Evolutionary conservation across 345 rosid species (phyloP).

Genomic region (Linum trigynum): DNA sequence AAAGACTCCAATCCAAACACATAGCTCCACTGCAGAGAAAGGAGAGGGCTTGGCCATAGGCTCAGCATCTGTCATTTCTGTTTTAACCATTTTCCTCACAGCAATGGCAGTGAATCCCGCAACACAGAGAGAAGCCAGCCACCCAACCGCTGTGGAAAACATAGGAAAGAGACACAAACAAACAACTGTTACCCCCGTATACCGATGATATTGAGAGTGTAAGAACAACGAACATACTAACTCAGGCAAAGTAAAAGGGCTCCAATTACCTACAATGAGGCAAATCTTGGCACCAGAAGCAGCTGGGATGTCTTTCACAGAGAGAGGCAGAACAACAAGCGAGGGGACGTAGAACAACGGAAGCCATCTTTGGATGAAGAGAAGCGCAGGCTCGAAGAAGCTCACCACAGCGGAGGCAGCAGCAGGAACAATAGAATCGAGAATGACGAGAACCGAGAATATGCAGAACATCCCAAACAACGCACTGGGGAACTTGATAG

Average conservation of each 20-base stretch:
- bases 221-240: too few relatives aligned
- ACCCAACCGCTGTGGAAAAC: slow-evolving; percentile 60
- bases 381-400: slow-evolving; percentile 76
- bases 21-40: slow-evolving; percentile 57
- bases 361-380: slow-evolving; percentile 92
- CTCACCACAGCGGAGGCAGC: slow-evolving; percentile 60
- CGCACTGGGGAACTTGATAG: slow-evolving; percentile 94
- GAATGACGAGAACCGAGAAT: slow-evolving; percentile 58
- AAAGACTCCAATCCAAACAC: slow-evolving; percentile 73
- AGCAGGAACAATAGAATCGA: slow-evolving; percentile 54
- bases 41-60: slow-evolving; percentile 89
- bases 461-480: slow-evolving; percentile 95
- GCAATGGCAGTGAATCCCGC: slow-evolving; percentile 85
- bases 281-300: slow-evolving; percentile 90
- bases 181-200: too few relatives aligned
- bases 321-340: slow-evolving; percentile 79
- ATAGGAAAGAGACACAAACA: background rate
- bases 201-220: too few relatives aligned
- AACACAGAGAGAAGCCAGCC: slow-evolving; percentile 90
- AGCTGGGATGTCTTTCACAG: slow-evolving; percentile 82
- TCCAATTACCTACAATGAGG: slow-evolving; percentile 46
- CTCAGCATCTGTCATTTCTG: slow-evolving; percentile 83
- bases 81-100: slow-evolving; percentile 69
- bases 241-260: background rate
- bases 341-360: slow-evolving; percentile 93